Base-by-base conservation (phyloP, 2,329 filamentous ascomycete species). In the Lecanicillium sp. region DNA sequence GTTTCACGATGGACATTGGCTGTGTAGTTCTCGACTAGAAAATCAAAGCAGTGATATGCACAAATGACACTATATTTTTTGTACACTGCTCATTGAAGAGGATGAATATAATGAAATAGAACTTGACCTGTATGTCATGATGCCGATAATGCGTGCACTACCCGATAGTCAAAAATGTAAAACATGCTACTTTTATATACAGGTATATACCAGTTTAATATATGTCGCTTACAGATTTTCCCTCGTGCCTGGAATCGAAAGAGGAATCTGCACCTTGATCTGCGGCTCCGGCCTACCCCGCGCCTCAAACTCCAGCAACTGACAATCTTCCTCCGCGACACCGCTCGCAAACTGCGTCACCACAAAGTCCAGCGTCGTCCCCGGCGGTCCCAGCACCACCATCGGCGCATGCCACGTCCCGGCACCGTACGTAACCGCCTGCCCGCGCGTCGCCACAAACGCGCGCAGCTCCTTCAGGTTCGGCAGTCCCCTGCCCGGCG, bases 341-440 rank as follows among this genome's bases (percentile, higher is more conserved):
- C 87, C 90, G 65, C 94, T 97, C 27, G 83, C 83, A 69, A 87
- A 93, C 70, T 97, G 91, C 55, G 87, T 79, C 2, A 97, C 91
- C 5, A 95, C 79, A 65, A 96, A 97, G 62, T 93, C 88, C 40
- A 96, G 72, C 17, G 82, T 74, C 21, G 70, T 68, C 2, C 68
- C 73, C 2, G 58, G 48, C 2, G 62, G 54, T 0, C 90, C 90
- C 41, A 97, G 67, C 14, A 88, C 90, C 12, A 90, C 86, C 91
- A 98, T 97, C 1, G 93, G 93, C 52, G 91, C 90, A 71, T 98
- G 93, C 80, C 91, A 98, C 46, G 90, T 96, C 5, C 89, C 93
- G 1, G 87, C 83, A 1, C 79, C 89, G 64, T 97, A 98, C 3
- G 90, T 96, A 12, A 98, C 88, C 10, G 89, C 90, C 69, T 95